phyloP scores from a whole-genome alignment of 2,329 filamentous ascomycete species.

The Penicillium sp. region DNA sequence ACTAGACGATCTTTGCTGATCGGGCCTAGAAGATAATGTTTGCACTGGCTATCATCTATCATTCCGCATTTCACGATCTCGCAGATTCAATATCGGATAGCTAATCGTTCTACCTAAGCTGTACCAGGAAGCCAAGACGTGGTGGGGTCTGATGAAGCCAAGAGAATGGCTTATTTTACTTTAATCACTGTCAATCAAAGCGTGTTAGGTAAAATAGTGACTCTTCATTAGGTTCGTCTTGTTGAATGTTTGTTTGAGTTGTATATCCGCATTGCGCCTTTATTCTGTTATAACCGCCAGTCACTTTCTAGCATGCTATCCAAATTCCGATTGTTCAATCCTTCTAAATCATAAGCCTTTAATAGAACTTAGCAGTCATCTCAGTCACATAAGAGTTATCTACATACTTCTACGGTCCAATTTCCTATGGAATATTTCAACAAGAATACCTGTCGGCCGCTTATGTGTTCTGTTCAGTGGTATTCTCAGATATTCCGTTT shows the following conservation, averaged over 20 bases:
- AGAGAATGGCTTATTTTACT: conserved; percentile 1
- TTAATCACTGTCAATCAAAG: background rate
- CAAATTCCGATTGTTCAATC: background rate
- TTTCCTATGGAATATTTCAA: background rate
- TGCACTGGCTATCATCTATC: background rate
- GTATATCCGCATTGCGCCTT: background rate
- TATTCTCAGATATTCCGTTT: too few relatives aligned
- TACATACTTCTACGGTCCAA: too few relatives aligned
- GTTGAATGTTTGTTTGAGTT: background rate
- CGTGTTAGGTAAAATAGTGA: background rate
- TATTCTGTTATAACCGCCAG: background rate
- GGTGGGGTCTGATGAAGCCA: background rate
- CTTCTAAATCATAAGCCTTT: background rate
- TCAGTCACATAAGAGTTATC: background rate
- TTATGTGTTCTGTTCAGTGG: too few relatives aligned
- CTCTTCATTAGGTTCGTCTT: background rate
- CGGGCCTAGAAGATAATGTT: background rate
- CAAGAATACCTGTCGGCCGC: too few relatives aligned
- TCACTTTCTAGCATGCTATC: background rate
- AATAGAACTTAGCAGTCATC: background rate
- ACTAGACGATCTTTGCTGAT: background rate
- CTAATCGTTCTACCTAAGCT: background rate
- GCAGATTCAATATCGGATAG: background rate
- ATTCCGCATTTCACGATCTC: background rate
- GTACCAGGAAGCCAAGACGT: background rate